Base-by-base conservation (phyloP, 176 grass and related monocot species). In the Chrysopogon serrulatus region DNA sequence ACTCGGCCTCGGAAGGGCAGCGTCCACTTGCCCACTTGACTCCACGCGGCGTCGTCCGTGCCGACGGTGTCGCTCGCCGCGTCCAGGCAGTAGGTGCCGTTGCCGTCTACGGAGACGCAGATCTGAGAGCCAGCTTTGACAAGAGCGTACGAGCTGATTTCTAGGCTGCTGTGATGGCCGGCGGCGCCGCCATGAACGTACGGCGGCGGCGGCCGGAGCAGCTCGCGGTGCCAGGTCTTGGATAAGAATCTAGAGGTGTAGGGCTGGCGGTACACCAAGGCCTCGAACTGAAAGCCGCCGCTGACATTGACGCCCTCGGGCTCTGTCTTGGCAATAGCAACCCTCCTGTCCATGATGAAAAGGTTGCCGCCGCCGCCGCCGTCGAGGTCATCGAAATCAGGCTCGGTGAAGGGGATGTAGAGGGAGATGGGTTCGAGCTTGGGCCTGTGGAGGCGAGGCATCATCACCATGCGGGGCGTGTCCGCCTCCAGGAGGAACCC, bases 191-290 rank as follows among this genome's bases (percentile, higher is more conserved):
- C 16, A n/a, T n/a, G n/a, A n/a, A n/a, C n/a, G n/a, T n/a, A n/a
- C n/a, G n/a, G n/a, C n/a, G n/a, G n/a, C n/a, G n/a, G n/a, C n/a
- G n/a, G n/a, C n/a, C n/a, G n/a, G n/a, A n/a, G n/a, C n/a, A n/a
- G n/a, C n/a, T n/a, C n/a, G n/a, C n/a, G n/a, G 21, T 40, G 2
- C 66, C 66, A 69, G 10, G 66, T 6, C 21, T 41, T 40, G 35
- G 10, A 23, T 3, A 36, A 1, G 17, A 19, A 39, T 3, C 0
- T 4, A 8, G 0, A 0, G 19, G 0, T 2, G 5, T 0, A 5
- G 42, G 15, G 8, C 15, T 28, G 31, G 15, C 43, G 27, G 13
- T 48, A 73, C 3, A 73, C 43, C 8, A 49, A 21, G 15, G 44
- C 44, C 15, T 73, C 71, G 28, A 73, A 73, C 28, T 33, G 32